Evolutionary conservation across 169 alveolate species (phyloP), one percentile per base, ranked within the genome.

Genomic region (Plasmodium cynomolgi): DNA sequence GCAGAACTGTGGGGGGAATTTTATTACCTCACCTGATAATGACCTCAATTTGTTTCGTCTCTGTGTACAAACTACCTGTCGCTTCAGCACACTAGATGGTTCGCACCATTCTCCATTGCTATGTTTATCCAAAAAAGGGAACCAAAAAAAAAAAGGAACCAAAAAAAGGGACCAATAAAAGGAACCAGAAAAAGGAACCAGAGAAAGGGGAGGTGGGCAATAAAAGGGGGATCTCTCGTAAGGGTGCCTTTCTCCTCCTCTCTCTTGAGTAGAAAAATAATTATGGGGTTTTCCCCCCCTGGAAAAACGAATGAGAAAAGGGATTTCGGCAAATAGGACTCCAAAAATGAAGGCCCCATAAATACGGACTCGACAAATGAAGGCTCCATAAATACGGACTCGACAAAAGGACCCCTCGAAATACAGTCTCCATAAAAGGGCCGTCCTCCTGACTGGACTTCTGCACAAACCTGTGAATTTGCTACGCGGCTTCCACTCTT

Each of bases 141-240:
- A 58, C 3, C 72, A 3, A 56, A 56, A 56, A 56, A 56, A 56
- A 44, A 44, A 44, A 13, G 17, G 2, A 15, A 2, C n/a, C 44
- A 56, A 91, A 34, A 34, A 56, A 9, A 47, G 44, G 93, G 96
- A 84, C 68, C 54, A 75, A 1, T 91, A 73, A 71, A 44, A 92
- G 34, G 77, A 62, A 41, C 79, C 58, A 68, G 80, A 73, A 29
- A 44, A 44, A 11, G 58, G n/a, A n/a, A n/a, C n/a, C n/a, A n/a
- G n/a, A n/a, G n/a, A n/a, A n/a, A n/a, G n/a, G n/a, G n/a, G n/a
- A n/a, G n/a, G n/a, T n/a, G n/a, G n/a, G n/a, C n/a, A n/a, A n/a
- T n/a, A n/a, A n/a, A 4, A 9, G 44, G 44, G 58, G 58, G 1
- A 50, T 50, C 62, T 50, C 9, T 15, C 62, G 23, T 50, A 50